Percentiles rank a stretch among this genome's conserved stretches.
Conservation (phyloP, 2,329 filamentous ascomycete genomes). For the Pestalotiopsis sp. region DNA sequence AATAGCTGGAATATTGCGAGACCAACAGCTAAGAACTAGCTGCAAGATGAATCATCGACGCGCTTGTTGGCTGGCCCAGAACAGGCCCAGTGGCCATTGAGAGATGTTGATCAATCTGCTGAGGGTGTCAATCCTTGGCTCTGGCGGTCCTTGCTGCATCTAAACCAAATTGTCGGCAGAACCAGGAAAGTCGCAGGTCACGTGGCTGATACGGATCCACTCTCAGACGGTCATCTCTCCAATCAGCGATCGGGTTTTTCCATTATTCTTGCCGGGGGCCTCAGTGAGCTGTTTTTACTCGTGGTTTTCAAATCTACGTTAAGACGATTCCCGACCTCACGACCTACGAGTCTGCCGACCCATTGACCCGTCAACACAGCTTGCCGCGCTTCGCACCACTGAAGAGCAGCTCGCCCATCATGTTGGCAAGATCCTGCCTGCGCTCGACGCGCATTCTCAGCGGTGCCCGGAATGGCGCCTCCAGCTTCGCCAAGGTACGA, state of each 20-base stretch:
- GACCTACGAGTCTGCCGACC: constrained; percentile 16
- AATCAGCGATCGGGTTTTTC: constrained; percentile 12
- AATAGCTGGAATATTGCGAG: no score
- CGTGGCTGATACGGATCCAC: neutral
- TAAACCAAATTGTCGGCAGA: neutral
- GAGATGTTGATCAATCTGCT: neutral
- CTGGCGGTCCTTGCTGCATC: neutral
- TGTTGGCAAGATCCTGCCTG: constrained; percentile 92
- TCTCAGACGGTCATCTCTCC: neutral
- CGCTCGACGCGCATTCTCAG: constrained; percentile 85
- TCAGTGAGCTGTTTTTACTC: constrained; percentile 25
- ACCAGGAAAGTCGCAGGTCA: neutral
- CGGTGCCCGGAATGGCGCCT: constrained; percentile 71
- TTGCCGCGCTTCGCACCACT: constrained; percentile 32
- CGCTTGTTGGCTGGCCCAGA: neutral
- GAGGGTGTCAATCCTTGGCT: neutral
- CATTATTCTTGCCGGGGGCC: constrained; percentile 18
- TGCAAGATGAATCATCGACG: neutral
- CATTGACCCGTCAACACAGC: constrained; percentile 18
- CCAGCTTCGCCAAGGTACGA: constrained; percentile 75
- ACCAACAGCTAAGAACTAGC: neutral
- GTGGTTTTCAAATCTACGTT: neutral
- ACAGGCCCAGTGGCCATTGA: neutral
- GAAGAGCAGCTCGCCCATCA: constrained; percentile 58
- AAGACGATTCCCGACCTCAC: constrained; percentile 14